Conservation (phyloP, 2,329 filamentous ascomycete genomes). For the Calonectria honghensis region DNA sequence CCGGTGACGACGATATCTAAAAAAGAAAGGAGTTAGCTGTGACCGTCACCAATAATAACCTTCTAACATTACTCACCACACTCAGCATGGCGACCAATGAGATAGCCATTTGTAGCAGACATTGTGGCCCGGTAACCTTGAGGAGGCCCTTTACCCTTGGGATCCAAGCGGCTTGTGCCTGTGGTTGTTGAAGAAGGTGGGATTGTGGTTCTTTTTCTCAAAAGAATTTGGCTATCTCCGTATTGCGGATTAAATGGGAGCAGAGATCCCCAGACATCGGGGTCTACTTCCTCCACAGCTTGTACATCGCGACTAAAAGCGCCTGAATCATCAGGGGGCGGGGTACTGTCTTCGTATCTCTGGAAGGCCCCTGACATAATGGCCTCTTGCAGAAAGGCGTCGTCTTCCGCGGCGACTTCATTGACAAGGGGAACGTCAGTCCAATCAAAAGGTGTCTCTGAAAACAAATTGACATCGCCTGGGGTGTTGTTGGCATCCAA, state of each 20-base stretch:
- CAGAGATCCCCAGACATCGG: slow-evolving; percentile 15
- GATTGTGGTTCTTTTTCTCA: background rate
- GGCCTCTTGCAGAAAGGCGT: background rate
- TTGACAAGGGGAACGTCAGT: background rate
- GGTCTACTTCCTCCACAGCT: background rate
- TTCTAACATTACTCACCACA: background rate
- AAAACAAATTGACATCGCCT: background rate
- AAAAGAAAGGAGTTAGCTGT: background rate
- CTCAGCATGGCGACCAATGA: slow-evolving; percentile 9
- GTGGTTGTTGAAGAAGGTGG: background rate
- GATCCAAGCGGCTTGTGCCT: background rate
- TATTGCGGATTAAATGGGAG: background rate
- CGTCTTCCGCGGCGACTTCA: background rate
- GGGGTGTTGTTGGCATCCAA: background rate
- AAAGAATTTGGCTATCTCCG: background rate
- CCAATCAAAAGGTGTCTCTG: background rate
- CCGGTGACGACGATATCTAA: background rate
- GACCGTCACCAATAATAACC: background rate
- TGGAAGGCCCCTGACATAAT: background rate
- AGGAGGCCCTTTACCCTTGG: background rate
- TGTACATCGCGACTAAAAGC: background rate
- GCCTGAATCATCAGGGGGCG: background rate
- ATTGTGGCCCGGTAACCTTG: background rate
- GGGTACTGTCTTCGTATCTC: background rate
- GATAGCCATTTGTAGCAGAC: background rate